Base-by-base conservation (phyloP, 331 rosid genomes). In the Acacia concinna region DNA sequence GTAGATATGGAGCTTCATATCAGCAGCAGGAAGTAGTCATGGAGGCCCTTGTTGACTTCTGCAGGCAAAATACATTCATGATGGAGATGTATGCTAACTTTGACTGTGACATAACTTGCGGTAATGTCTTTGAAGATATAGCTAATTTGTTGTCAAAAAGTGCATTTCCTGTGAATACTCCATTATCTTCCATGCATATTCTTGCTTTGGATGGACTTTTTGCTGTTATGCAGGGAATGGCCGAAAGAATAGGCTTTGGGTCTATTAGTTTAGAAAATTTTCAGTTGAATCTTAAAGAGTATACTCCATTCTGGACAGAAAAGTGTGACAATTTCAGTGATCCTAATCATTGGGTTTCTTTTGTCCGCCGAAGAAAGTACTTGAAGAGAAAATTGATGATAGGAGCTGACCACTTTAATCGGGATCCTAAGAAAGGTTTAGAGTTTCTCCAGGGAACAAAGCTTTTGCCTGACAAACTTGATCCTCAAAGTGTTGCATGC, bases 31-130 rank as follows among this genome's bases (percentile, higher is more conserved):
- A 93, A 84, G 92, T 87, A 79, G 93, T 90, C 65, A 89, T 91
- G 97, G 97, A 93, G 88, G 94, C 92, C 75, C 94, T 93, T 81
- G 94, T 91, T 79, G 97, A 93, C 83, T 93, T 93, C 88, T 93
- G 97, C 89, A 88, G 97, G 88, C 97, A 91, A 82, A 91, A 87
- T 74, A 85, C 86, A 62, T 93, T 89, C 78, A 88, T 89, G 91
- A 89, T 91, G 82, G 97, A 93, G 88, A 91, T 89, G 97, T 91
- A 86, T 76, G 94, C 93, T 78, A 93, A 91, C 90, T 93, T 85
- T 75, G 97, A 93, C 83, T 89, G 93, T 87, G 97, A 93, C 82
- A 88, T 93, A 78, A 89, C 97, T 34, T 91, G 94, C 85, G 87
- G 89, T 81, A 89, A 93, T 82, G 86, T 93, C 86, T 93, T 93